A percentile compares a stretch with the other conserved stretches of the same genome.
These are phyloP conservation scores for Irpex lacteus DNA, from an alignment of 1,284 basidiomycete genomes.

Conservation along the genomic window DNA sequence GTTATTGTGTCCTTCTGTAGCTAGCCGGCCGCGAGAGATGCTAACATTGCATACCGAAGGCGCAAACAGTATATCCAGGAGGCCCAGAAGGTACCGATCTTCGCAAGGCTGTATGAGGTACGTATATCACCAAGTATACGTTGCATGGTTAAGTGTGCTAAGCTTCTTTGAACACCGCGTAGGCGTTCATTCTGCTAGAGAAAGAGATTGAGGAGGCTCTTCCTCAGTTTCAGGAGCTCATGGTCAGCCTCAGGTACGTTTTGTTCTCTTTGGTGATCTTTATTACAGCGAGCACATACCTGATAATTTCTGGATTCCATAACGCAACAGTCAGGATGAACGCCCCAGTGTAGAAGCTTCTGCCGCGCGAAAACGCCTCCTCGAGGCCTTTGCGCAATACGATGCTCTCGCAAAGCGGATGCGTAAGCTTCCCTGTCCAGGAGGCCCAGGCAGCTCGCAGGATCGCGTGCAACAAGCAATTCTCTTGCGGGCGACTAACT, in stretches of 20 bases:
- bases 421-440: conserved; percentile 61
- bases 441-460: conserved; percentile 67
- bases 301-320: too few species aligned
- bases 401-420: conserved; percentile 88
- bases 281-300: too few species aligned
- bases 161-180: not conserved
- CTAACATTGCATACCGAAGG: conserved; percentile 34
- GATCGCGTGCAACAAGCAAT: conserved; percentile 84
- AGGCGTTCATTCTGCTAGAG: conserved; percentile 78
- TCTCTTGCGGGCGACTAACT: conserved; percentile 72
- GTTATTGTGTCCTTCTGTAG: conserved; percentile 27
- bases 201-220: conserved; percentile 69
- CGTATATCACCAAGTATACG: conserved; percentile 14
- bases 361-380: conserved; percentile 71
- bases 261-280: too few species aligned
- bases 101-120: conserved; percentile 72
- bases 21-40: not conserved
- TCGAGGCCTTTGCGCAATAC: conserved; percentile 85
- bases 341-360: conserved; percentile 68
- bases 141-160: not conserved
- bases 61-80: conserved; percentile 81
- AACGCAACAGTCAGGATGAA: conserved; percentile 48
- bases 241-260: conserved; percentile 51
- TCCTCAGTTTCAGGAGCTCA: conserved; percentile 70
- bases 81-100: conserved; percentile 56